phyloP scores from a whole-genome alignment of 371 early-diverging fungal species.

The Gilbertella persicaria region DNA sequence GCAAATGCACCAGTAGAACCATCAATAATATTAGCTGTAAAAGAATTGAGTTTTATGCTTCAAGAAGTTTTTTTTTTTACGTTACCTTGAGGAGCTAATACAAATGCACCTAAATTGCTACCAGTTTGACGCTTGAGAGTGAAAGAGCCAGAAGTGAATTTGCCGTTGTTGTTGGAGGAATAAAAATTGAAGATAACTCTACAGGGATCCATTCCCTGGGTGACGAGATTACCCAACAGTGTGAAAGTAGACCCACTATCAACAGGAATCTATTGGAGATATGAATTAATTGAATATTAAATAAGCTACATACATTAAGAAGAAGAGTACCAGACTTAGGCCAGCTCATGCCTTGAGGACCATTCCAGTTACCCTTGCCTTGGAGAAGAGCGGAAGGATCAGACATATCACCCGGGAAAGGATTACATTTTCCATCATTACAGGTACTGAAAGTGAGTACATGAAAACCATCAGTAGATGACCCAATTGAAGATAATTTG shows the following conservation, averaged over 20 bases:
- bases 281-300: not conserved
- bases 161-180: not conserved
- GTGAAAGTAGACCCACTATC: not conserved
- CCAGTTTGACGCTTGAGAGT: slow-evolving; percentile 4
- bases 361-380: slow-evolving; percentile 11
- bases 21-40: slow-evolving; percentile 4
- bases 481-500: not conserved
- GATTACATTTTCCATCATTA: not conserved
- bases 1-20: slow-evolving; percentile 4
- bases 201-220: not conserved
- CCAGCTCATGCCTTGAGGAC: slow-evolving; percentile 4
- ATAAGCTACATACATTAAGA: slow-evolving; percentile 2
- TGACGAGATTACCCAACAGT: not conserved
- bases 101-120: slow-evolving; percentile 3
- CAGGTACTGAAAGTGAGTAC: slow-evolving; percentile 6
- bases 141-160: not conserved
- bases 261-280: slow-evolving; percentile 2
- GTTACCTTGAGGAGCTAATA: slow-evolving; percentile 6
- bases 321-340: not conserved
- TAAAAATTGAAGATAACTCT: slow-evolving; percentile 9
- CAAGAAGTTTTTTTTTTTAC: not conserved
- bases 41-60: not conserved
- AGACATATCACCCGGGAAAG: not conserved
- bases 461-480: not conserved
- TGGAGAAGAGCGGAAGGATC: not conserved